These are phyloP conservation scores for Clitopilus hobsonii DNA, from an alignment of 768 basidiomycete genomes.

Conservation along the genomic window DNA sequence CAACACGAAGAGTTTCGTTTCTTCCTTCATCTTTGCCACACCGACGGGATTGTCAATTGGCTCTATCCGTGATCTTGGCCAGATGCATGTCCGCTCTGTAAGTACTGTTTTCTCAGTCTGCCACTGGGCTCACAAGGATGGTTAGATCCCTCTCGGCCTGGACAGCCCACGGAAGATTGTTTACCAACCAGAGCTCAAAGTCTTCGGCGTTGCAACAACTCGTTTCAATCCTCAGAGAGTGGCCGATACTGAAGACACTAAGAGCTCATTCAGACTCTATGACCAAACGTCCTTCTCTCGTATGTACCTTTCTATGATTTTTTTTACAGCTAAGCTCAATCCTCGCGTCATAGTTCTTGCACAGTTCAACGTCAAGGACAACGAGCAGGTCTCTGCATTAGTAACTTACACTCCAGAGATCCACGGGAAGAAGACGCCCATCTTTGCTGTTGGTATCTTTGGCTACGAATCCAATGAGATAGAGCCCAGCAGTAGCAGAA, in stretches of 20 bases:
- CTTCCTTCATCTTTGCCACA: constrained; percentile 57
- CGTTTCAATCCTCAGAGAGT: constrained; percentile 49
- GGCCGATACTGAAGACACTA: constrained; percentile 40
- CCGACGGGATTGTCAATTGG: constrained; percentile 59
- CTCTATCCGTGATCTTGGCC: constrained; percentile 59
- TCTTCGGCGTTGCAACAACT: constrained; percentile 64
- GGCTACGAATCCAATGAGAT: constrained; percentile 34
- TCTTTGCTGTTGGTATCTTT: constrained; percentile 50
- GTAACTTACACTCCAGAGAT: constrained; percentile 28
- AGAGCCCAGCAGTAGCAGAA: constrained; percentile 52
- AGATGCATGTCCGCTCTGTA: constrained; percentile 79
- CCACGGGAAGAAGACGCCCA: constrained; percentile 25
- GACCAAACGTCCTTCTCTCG: constrained; percentile 62
- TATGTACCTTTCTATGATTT: constrained; percentile 26
- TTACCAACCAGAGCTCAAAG: constrained; percentile 46
- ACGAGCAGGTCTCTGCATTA: constrained; percentile 64
- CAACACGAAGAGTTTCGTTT: constrained; percentile 40
- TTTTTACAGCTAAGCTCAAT: neutral
- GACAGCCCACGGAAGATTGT: constrained; percentile 69
- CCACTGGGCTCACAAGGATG: constrained; percentile 3
- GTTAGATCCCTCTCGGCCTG: constrained; percentile 64
- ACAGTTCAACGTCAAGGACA: constrained; percentile 39
- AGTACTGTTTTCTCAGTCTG: constrained; percentile 13
- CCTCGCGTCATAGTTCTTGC: constrained; percentile 32
- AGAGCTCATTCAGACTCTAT: constrained; percentile 60